phyloP scores from a whole-genome alignment of 31 red algal genomes.

The Asparagopsis taxiformis region DNA sequence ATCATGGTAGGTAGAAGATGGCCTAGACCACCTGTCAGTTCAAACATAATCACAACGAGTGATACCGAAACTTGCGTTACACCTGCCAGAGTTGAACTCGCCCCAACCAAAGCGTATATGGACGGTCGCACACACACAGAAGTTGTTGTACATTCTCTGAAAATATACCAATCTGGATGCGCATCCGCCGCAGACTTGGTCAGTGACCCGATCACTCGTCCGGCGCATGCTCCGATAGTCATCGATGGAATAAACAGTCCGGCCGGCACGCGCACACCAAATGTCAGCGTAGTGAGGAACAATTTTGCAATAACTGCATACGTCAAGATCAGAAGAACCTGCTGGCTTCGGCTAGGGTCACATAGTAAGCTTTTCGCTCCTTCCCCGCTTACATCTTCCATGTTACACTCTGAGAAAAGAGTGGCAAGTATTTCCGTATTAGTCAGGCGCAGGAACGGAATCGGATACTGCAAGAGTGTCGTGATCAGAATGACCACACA shows the following conservation, averaged over 20 bases:
- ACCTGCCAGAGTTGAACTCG: slow-evolving; percentile 69
- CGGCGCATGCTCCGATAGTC: slow-evolving; percentile 81
- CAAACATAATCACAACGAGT: slow-evolving; percentile 90
- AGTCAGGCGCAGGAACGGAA: slow-evolving; percentile 63
- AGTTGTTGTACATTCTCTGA: slow-evolving; percentile 61
- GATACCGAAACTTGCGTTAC: slow-evolving; percentile 90
- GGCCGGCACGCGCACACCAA: slow-evolving; percentile 75
- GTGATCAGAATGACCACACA: slow-evolving; percentile 46
- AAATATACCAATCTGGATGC: slow-evolving; percentile 60
- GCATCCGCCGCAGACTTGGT: slow-evolving; percentile 23
- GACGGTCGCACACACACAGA: slow-evolving; percentile 82
- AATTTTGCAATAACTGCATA: slow-evolving; percentile 69
- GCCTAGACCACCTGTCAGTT: slow-evolving; percentile 74
- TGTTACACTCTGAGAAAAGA: slow-evolving; percentile 50
- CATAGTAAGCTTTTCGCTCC: slow-evolving; percentile 36
- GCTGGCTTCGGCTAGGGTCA: slow-evolving; percentile 27
- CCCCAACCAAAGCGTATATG: slow-evolving; percentile 78
- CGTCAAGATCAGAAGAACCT: slow-evolving; percentile 38
- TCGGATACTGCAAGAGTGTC: slow-evolving; percentile 45
- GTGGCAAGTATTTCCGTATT: slow-evolving; percentile 80
- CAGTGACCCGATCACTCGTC: slow-evolving; percentile 60
- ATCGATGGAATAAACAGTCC: slow-evolving; percentile 89
- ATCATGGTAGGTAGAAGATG: slow-evolving; percentile 86
- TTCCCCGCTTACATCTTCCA: slow-evolving; percentile 24
- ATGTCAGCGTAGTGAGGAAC: slow-evolving; percentile 74